Percentiles rank a stretch among this genome's conserved stretches.
phyloP scores from a whole-genome alignment of 148 eudicot genomes.

The Fagopyrum esculentum region DNA sequence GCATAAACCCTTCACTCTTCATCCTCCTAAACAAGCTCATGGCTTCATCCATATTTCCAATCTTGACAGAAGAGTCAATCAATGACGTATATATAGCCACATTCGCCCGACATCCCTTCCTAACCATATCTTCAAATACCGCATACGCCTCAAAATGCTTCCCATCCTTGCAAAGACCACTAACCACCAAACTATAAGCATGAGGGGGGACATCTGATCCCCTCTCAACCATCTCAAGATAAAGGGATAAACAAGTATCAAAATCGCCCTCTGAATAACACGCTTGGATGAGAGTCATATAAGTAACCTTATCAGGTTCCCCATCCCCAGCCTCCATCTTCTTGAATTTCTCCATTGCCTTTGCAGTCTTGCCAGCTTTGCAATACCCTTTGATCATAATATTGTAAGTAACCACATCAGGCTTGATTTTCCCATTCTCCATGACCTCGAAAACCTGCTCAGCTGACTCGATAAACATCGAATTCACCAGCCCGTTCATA shows the following conservation, averaged over 20 bases:
- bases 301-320: conserved; percentile 80
- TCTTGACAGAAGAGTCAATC: conserved; percentile 64
- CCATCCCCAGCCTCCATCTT: conserved; percentile 64
- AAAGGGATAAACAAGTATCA: conserved; percentile 64
- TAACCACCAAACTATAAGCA: conserved; percentile 84
- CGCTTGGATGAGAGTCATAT: conserved; percentile 79
- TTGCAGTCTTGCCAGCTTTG: conserved; percentile 57
- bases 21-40: conserved; percentile 54
- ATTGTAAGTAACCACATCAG: conserved; percentile 83
- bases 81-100: conserved; percentile 78
- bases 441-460: conserved; percentile 18
- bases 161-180: conserved; percentile 88
- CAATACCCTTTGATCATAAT: conserved; percentile 94
- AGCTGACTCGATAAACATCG: conserved; percentile 66
- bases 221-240: conserved; percentile 76
- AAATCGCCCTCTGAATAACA: conserved; percentile 62
- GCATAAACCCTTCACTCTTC: conserved; percentile 57
- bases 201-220: conserved; percentile 68
- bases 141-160: conserved; percentile 50
- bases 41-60: conserved; percentile 59
- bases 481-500: conserved; percentile 61
- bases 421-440: conserved; percentile 46
- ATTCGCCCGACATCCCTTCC: conserved; percentile 59
- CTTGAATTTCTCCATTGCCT: conserved; percentile 63
- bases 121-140: conserved; percentile 61